Evolutionary conservation across 1,284 basidiomycete species (phyloP).

Genomic region (Ceratobasidium theobromae): DNA sequence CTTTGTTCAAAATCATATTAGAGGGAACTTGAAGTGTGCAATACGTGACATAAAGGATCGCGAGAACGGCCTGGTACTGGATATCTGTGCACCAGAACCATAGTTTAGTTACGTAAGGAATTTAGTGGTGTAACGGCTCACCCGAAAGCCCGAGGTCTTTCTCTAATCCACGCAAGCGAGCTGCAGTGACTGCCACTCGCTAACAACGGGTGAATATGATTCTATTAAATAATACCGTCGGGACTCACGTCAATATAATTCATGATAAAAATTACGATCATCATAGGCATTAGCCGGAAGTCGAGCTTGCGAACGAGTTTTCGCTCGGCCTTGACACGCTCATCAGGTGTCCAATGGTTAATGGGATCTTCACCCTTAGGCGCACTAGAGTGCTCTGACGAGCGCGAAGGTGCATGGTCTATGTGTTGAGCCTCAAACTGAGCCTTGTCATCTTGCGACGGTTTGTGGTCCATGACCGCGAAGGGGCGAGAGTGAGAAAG

Average conservation of each 20-base stretch:
- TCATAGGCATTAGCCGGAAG: slow-evolving; percentile 58
- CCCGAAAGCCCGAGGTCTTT: slow-evolving; percentile 57
- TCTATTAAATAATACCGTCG: not conserved
- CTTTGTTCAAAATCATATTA: slow-evolving; percentile 35
- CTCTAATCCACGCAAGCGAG: slow-evolving; percentile 61
- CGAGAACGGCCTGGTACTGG: slow-evolving; percentile 70
- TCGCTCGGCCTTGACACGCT: slow-evolving; percentile 44
- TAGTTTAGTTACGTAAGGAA: not conserved
- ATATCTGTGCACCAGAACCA: not conserved
- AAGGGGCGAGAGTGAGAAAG: not conserved
- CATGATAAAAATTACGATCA: slow-evolving; percentile 64
- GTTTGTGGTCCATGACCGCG: slow-evolving; percentile 1
- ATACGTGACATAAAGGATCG: slow-evolving; percentile 69
- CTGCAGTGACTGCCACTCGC: slow-evolving; percentile 63
- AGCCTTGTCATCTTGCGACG: not conserved
- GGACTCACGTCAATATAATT: slow-evolving; percentile 66
- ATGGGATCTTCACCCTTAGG: not conserved
- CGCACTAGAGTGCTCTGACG: not conserved
- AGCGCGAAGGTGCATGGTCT: slow-evolving; percentile 3
- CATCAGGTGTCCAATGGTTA: slow-evolving; percentile 41
- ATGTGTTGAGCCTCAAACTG: slow-evolving; percentile 5
- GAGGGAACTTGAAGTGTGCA: slow-evolving; percentile 28
- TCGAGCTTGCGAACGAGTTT: slow-evolving; percentile 59
- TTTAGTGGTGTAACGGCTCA: slow-evolving; percentile 34
- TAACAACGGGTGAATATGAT: slow-evolving; percentile 39